Evolutionary conservation across 352 stramenopile species (phyloP).

Genomic region (Pythium guiyangense): DNA sequence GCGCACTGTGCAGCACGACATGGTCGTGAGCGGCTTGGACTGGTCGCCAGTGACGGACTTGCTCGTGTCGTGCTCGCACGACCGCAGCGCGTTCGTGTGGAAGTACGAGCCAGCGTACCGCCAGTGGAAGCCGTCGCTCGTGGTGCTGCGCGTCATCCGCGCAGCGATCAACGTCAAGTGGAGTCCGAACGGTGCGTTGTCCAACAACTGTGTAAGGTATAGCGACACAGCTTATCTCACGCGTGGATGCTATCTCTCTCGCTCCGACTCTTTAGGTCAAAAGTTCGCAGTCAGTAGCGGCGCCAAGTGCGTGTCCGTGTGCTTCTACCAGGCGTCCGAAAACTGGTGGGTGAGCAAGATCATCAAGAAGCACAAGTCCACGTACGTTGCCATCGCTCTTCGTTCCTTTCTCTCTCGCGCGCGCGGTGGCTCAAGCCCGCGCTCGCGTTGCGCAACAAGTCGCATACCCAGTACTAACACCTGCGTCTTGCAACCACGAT

Average conservation of each 20-base stretch:
- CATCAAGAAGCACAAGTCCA: conserved; percentile 96
- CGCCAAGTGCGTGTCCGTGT: conserved; percentile 92
- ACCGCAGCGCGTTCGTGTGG: conserved; percentile 95
- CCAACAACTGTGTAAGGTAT: too few species aligned
- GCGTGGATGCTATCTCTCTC: not conserved
- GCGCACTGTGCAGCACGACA: conserved; percentile 77
- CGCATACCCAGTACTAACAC: not conserved
- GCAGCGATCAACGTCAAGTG: conserved; percentile 93
- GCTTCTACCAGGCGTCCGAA: conserved; percentile 88
- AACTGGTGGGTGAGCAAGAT: conserved; percentile 97
- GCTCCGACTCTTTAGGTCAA: too few species aligned
- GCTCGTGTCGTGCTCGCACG: conserved; percentile 93
- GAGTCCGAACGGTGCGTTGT: conserved; percentile 81
- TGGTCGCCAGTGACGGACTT: conserved; percentile 92
- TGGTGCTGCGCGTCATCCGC: conserved; percentile 90
- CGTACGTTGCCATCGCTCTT: conserved; percentile 64
- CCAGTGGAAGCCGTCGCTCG: conserved; percentile 90
- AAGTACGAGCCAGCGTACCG: conserved; percentile 82
- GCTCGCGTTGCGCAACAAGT: not conserved
- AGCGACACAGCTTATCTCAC: too few species aligned
- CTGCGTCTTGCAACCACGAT: not conserved
- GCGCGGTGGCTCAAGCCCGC: too few species aligned
- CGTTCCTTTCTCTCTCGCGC: too few species aligned
- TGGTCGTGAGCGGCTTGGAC: conserved; percentile 90
- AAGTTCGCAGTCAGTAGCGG: conserved; percentile 93